phyloP scores from a whole-genome alignment of 495 filamentous ascomycete genomes.

The Trichoderma reesei region DNA sequence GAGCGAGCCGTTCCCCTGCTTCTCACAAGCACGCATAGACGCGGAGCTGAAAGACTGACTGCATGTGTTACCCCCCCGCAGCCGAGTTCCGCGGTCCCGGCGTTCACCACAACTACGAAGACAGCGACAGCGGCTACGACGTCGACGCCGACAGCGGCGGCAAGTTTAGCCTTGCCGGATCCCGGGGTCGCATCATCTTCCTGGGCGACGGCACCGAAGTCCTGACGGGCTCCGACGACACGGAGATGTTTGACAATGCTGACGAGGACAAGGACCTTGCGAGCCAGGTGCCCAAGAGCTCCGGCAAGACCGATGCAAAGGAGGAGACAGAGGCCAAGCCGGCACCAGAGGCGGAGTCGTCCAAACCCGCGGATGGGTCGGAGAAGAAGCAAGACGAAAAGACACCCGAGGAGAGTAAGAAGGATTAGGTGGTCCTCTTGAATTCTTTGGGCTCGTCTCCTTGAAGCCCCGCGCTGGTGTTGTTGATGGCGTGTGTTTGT shows the following conservation, averaged over 20 bases:
- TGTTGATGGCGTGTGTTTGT: background rate
- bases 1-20: constrained; percentile 21
- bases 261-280: constrained; percentile 72
- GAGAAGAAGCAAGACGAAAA: constrained; percentile 12
- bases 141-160: constrained; percentile 55
- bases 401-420: constrained; percentile 8
- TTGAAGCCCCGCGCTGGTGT: background rate
- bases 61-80: constrained; percentile 29
- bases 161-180: constrained; percentile 49
- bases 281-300: constrained; percentile 41
- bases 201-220: constrained; percentile 90
- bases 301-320: constrained; percentile 15
- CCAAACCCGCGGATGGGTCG: constrained; percentile 1
- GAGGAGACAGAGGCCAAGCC: constrained; percentile 20
- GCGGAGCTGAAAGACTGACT: constrained; percentile 41
- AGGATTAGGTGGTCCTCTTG: constrained; percentile 10
- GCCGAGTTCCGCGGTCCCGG: constrained; percentile 95
- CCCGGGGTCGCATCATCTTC: constrained; percentile 77
- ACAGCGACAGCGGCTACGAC: constrained; percentile 88
- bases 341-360: background rate
- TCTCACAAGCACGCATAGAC: constrained; percentile 22
- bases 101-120: constrained; percentile 82
- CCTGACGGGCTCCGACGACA: constrained; percentile 73
- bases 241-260: constrained; percentile 72
- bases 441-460: background rate